Percentiles rank a stretch among this genome's conserved stretches.
These are phyloP conservation scores for Collybiopsis luxurians DNA, from an alignment of 768 basidiomycete genomes.

Conservation along the genomic window DNA sequence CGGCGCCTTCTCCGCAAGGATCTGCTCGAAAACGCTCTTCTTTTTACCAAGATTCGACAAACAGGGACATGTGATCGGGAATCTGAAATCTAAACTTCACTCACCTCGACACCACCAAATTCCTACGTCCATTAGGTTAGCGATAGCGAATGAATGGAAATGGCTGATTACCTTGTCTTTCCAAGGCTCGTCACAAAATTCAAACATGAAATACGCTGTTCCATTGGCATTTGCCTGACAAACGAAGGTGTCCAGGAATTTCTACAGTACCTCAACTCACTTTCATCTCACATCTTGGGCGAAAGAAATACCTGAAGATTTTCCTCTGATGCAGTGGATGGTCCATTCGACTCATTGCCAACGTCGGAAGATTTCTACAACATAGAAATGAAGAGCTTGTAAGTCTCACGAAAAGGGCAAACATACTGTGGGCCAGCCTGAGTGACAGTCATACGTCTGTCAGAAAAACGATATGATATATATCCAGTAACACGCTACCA, in stretches of 20 bases:
- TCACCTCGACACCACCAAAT: conserved; percentile 79
- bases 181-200: neutral
- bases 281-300: neutral
- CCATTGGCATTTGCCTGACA: conserved; percentile 83
- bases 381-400: neutral
- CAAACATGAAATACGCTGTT: conserved; percentile 90
- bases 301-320: conserved; percentile 53
- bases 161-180: too few species aligned
- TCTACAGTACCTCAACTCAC: conserved; percentile 33
- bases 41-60: too few species aligned
- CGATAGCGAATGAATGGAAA: neutral
- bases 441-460: neutral
- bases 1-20: too few species aligned
- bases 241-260: conserved; percentile 82
- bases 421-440: conserved; percentile 71
- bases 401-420: neutral
- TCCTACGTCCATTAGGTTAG: conserved; percentile 33
- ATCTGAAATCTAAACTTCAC: too few species aligned
- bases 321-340: conserved; percentile 54
- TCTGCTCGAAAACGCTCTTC: too few species aligned
- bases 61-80: too few species aligned
- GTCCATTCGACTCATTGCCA: conserved; percentile 61
- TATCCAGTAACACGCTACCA: neutral
- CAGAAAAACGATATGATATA: neutral
- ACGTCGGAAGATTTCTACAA: conserved; percentile 56